Evolutionary conservation across 2,329 filamentous ascomycete species (phyloP).

Genomic region (Trematosphaeria pertusa): DNA sequence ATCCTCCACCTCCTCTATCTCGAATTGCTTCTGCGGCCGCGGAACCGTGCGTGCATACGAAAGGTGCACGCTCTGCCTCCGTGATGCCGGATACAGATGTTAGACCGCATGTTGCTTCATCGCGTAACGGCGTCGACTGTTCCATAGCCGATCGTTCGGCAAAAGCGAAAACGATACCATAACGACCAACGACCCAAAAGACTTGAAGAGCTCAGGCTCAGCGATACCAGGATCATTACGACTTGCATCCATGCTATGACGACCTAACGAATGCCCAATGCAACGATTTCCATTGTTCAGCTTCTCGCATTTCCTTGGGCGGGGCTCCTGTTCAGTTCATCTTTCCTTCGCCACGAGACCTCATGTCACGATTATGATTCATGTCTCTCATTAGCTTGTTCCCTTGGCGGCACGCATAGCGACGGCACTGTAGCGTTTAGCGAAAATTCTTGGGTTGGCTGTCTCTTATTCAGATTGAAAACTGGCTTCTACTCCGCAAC

Average conservation of each 20-base stretch:
- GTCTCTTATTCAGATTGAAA: slow-evolving; percentile 13
- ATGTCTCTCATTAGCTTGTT: slow-evolving; percentile 27
- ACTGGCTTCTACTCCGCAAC: too few relatives aligned
- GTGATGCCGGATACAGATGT: slow-evolving; percentile 49
- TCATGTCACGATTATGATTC: slow-evolving; percentile 12
- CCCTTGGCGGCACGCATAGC: slow-evolving; percentile 42
- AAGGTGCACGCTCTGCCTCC: slow-evolving; percentile 51
- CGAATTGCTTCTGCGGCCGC: slow-evolving; percentile 47
- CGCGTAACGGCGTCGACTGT: slow-evolving; percentile 6
- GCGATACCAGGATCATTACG: slow-evolving; percentile 38
- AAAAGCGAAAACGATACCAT: slow-evolving; percentile 24
- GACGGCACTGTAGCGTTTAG: slow-evolving; percentile 45
- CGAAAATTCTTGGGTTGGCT: slow-evolving; percentile 21
- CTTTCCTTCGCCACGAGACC: slow-evolving; percentile 13
- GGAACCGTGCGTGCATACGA: slow-evolving; percentile 51
- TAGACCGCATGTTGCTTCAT: slow-evolving; percentile 18
- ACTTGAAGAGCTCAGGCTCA: slow-evolving; percentile 48
- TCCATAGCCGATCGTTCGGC: slow-evolving; percentile 6
- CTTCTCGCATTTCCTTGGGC: slow-evolving; percentile 5
- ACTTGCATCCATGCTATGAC: slow-evolving; percentile 18
- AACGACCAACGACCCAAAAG: slow-evolving; percentile 33
- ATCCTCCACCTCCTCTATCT: slow-evolving; percentile 33
- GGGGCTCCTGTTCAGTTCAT: slow-evolving; percentile 10
- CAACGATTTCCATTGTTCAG: slow-evolving; percentile 11
- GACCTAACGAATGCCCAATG: slow-evolving; percentile 16